Base-by-base conservation (phyloP, 140 eudicot genomes). In the Stevia rebaudiana region DNA sequence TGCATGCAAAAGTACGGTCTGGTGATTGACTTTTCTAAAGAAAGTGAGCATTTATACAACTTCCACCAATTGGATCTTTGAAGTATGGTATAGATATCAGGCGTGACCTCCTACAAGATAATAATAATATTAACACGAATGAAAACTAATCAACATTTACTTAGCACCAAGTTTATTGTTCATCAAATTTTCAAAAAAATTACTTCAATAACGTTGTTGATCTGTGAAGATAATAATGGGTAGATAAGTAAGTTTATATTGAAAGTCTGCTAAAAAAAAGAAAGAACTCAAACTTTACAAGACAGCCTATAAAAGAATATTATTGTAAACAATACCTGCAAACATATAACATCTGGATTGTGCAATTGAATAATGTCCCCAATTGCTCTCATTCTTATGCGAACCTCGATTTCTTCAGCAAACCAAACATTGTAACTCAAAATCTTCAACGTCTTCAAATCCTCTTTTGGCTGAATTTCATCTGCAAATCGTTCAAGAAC, bases 341-440 rank as follows among this genome's bases (percentile, higher is more conserved):
- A 77, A 65, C 98, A 91, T 35, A 91, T 87, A 65, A 91, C 69
- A 74, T 87, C 91, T 0, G 96, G 98, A 35, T 81, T 58, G 56
- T 87, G 95, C 73, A 85, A 62, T 56, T 69, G 89, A 67, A 91
- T 85, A 39, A 91, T 84, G 73, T 81, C 80, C 31, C 98, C 89
- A 0, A 91, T 75, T 28, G 95, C 87, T 73, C 73, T 70, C 98
- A 91, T 87, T 74, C 98, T 85, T 61, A 72, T 70, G 12, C 70
- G 80, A 86, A 84, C 59, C 80, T 87, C 98, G 49, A 91, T 49
- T 21, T 91, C 98, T 65, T 87, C 98, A 3, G 91, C 79, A 68
- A 92, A 92, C 98, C 98, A 92, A 49, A 92, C 81, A 74, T 92
- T 92, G 61, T 92, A 92, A 64, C 86, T 83, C 84, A 91, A 65